Conservation (phyloP, 768 basidiomycete species). For the Pleurotus tuber-regium region DNA sequence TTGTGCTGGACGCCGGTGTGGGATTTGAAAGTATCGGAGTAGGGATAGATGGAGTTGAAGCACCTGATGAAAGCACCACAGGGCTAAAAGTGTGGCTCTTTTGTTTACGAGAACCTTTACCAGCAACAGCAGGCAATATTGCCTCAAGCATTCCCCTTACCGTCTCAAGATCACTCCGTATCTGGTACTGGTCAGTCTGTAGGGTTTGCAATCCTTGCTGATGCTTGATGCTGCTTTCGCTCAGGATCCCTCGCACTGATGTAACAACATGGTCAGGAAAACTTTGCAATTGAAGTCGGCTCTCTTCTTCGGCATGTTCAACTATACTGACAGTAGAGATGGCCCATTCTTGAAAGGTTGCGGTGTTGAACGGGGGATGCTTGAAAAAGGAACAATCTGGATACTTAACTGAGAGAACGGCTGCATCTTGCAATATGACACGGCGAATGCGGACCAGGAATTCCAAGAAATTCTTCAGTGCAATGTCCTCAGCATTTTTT, state of each 20-base stretch:
- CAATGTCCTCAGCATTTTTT: constrained; percentile 18
- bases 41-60: not conserved
- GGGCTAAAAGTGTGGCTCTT: not conserved
- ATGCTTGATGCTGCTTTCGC: not conserved
- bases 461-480: constrained; percentile 24
- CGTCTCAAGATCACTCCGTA: not conserved
- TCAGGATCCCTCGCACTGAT: constrained; percentile 15
- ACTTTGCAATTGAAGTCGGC: constrained; percentile 16
- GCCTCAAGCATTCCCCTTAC: not conserved
- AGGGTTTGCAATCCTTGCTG: not conserved
- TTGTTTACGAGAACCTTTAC: not conserved
- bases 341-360: constrained; percentile 20
- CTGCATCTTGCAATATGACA: constrained; percentile 34
- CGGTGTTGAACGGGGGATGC: constrained; percentile 24
- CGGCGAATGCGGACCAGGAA: constrained; percentile 22
- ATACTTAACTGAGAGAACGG: constrained; percentile 22
- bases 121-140: not conserved
- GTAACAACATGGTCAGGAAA: constrained; percentile 21
- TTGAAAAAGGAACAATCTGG: constrained; percentile 23
- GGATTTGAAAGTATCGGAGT: not conserved
- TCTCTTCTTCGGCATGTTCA: constrained; percentile 14
- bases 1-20: too few relatives aligned
- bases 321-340: constrained; percentile 11
- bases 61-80: not conserved
- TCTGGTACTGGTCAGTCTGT: not conserved